phyloP scores from a whole-genome alignment of 1,284 basidiomycete species.

The Puccinia horiana region DNA sequence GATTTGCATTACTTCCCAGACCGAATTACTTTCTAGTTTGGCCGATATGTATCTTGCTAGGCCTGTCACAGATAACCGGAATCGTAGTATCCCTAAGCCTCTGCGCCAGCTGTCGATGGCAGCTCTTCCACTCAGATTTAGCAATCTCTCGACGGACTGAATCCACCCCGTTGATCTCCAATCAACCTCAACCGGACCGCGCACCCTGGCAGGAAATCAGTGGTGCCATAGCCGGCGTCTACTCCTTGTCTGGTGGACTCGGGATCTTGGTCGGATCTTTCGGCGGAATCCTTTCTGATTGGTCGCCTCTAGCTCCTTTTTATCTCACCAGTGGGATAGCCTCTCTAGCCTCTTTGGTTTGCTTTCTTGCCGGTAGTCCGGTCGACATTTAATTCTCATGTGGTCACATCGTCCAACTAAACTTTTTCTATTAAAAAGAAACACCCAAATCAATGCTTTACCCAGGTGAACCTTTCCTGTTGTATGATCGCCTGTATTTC shows the following conservation, averaged over 20 bases:
- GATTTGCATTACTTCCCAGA: neutral
- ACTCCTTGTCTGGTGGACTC: constrained; percentile 18
- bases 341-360: neutral
- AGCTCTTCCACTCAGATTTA: neutral
- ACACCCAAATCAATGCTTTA: no score
- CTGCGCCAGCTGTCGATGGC: constrained; percentile 23
- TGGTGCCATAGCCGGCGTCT: constrained; percentile 34
- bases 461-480: no score
- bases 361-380: constrained; percentile 3
- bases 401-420: neutral
- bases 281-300: constrained; percentile 18
- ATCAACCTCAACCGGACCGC: neutral
- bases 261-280: constrained; percentile 28
- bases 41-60: constrained; percentile 17
- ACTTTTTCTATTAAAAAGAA: neutral
- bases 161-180: neutral
- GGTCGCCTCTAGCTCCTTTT: neutral
- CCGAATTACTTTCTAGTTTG: constrained; percentile 7
- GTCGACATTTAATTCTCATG: neutral
- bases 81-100: constrained; percentile 20
- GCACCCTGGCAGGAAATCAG: constrained; percentile 7
- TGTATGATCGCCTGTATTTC: no score
- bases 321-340: neutral
- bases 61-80: constrained; percentile 19
- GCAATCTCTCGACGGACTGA: neutral